These are phyloP conservation scores for Leucosporidium creatinivorum DNA, from an alignment of 768 basidiomycete species.

Conservation along the genomic window DNA sequence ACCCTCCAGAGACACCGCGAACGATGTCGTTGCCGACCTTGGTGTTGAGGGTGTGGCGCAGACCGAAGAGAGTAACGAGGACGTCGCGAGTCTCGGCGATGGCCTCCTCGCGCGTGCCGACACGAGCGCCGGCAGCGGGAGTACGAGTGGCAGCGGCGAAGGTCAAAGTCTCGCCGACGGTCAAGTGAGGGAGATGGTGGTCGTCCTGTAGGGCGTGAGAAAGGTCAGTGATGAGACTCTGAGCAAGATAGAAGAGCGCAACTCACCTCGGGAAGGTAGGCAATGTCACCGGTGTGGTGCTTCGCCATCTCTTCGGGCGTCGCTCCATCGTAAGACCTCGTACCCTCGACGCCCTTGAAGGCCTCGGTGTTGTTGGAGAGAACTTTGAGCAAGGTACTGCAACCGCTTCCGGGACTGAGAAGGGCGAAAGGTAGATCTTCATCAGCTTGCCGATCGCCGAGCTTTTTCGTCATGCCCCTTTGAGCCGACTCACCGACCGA, in stretches of 20 bases:
- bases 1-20: constrained; percentile 48
- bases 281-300: constrained; percentile 66
- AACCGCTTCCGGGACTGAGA: constrained; percentile 37
- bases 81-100: constrained; percentile 42
- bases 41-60: constrained; percentile 63
- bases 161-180: constrained; percentile 49
- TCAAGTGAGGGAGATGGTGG: constrained; percentile 43
- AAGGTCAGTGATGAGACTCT: too few relatives aligned
- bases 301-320: constrained; percentile 45
- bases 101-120: constrained; percentile 43
- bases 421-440: not conserved
- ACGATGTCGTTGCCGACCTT: constrained; percentile 70
- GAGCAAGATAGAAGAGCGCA: too few relatives aligned
- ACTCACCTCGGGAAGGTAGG: constrained; percentile 66
- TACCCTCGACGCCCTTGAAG: constrained; percentile 45
- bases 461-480: not conserved
- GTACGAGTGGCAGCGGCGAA: constrained; percentile 51
- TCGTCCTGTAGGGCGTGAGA: constrained; percentile 11
- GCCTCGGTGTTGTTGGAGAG: constrained; percentile 45
- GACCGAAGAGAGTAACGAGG: constrained; percentile 61
- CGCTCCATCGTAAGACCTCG: constrained; percentile 49
- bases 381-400: constrained; percentile 50
- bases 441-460: constrained; percentile 44
- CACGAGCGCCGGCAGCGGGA: constrained; percentile 45
- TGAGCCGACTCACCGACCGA: constrained; percentile 43